A percentile compares a stretch with the other conserved stretches of the same genome.
Evolutionary conservation across 129 eudicot genomes (phyloP).

Genomic region (Chrysanthemum makinoi): DNA sequence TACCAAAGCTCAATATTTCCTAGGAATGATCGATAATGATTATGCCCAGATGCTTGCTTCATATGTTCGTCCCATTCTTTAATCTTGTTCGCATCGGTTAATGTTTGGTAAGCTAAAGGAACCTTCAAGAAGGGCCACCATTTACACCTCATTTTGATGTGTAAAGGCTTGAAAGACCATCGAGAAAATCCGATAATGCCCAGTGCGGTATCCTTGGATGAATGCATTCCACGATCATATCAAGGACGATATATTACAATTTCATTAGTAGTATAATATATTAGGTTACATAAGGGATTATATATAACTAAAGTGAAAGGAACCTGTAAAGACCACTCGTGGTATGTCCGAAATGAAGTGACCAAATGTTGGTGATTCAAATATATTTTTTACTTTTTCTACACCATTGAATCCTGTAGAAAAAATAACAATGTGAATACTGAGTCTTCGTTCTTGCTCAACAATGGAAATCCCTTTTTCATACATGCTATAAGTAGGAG

Average conservation of each 20-base stretch:
- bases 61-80: slow-evolving; percentile 51
- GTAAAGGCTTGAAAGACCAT: slow-evolving; percentile 48
- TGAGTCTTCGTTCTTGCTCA: slow-evolving; percentile 15
- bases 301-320: neutral
- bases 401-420: slow-evolving; percentile 68
- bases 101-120: slow-evolving; percentile 56
- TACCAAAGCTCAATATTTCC: slow-evolving; percentile 53
- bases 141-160: slow-evolving; percentile 56
- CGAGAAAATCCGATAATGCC: slow-evolving; percentile 55
- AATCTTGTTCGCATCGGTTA: slow-evolving; percentile 54
- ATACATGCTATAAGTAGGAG: slow-evolving; percentile 34
- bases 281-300: neutral
- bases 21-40: slow-evolving; percentile 44
- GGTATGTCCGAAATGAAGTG: slow-evolving; percentile 41
- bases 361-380: slow-evolving; percentile 37
- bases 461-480: slow-evolving; percentile 51
- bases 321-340: slow-evolving; percentile 25
- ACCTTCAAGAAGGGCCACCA: slow-evolving; percentile 63
- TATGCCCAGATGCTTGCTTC: slow-evolving; percentile 44
- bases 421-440: too few species aligned
- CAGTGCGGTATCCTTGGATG: neutral
- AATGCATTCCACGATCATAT: slow-evolving; percentile 3
- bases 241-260: neutral
- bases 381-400: slow-evolving; percentile 51
- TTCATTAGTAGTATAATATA: neutral